phyloP scores from a whole-genome alignment of 345 rosid species.

The Sisymbrium irio region DNA sequence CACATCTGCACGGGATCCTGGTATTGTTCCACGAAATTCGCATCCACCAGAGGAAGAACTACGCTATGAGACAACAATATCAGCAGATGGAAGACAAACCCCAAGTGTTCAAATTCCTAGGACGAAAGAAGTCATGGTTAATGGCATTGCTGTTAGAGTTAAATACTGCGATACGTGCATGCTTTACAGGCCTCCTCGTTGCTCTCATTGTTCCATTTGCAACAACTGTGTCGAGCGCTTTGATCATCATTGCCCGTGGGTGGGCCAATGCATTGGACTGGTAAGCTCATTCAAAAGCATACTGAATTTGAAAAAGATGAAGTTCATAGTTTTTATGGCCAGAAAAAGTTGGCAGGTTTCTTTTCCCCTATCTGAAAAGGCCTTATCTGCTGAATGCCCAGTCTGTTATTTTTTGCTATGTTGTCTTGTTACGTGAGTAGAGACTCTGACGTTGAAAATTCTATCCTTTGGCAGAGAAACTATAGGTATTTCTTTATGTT shows the following conservation, averaged over 20 bases:
- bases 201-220: conserved; percentile 61
- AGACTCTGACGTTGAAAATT: conserved; percentile 12
- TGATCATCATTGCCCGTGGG: conserved; percentile 99
- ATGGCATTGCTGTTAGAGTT: conserved; percentile 79
- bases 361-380: neutral
- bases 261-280: conserved; percentile 97
- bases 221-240: conserved; percentile 76
- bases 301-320: neutral
- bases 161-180: conserved; percentile 98
- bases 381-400: conserved; percentile 2
- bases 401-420: neutral
- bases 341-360: neutral
- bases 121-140: conserved; percentile 76
- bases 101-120: conserved; percentile 87
- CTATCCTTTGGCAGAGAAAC: conserved; percentile 70
- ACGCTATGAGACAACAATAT: conserved; percentile 51
- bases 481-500: conserved; percentile 97
- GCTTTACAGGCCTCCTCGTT: conserved; percentile 98
- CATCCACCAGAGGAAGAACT: conserved; percentile 97
- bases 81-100: conserved; percentile 80
- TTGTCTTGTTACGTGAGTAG: conserved; percentile 1
- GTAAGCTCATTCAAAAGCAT: conserved; percentile 44
- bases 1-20: conserved; percentile 94
- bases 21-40: conserved; percentile 79
- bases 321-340: neutral